Evolutionary conservation across 495 filamentous ascomycete genomes (phyloP).

Genomic region (Annulohypoxylon stygium): DNA sequence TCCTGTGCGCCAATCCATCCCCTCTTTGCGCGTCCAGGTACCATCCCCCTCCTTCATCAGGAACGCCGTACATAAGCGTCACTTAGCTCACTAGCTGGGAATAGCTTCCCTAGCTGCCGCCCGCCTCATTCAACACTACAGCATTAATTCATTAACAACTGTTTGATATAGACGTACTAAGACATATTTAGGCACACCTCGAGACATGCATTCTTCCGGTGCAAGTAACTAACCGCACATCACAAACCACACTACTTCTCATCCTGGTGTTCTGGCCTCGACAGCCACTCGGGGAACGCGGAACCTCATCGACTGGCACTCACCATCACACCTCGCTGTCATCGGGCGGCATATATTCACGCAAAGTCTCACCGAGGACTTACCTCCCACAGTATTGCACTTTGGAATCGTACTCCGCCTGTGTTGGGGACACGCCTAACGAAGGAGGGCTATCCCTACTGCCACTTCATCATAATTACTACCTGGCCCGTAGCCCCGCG

Average conservation of each 20-base stretch:
- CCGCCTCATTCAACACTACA: slow-evolving; percentile 30
- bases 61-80: slow-evolving; percentile 34
- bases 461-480: slow-evolving; percentile 42
- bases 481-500: slow-evolving; percentile 25
- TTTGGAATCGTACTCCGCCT: not conserved
- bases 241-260: slow-evolving; percentile 30
- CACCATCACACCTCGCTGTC: slow-evolving; percentile 44
- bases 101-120: slow-evolving; percentile 41
- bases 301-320: slow-evolving; percentile 37
- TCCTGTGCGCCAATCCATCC: slow-evolving; percentile 28
- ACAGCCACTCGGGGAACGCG: slow-evolving; percentile 50
- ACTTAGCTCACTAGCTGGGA: slow-evolving; percentile 28
- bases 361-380: slow-evolving; percentile 44
- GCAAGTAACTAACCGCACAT: slow-evolving; percentile 35
- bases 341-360: slow-evolving; percentile 36
- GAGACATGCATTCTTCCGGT: slow-evolving; percentile 24
- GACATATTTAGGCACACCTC: slow-evolving; percentile 24
- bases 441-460: slow-evolving; percentile 31
- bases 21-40: slow-evolving; percentile 20
- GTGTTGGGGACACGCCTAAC: slow-evolving; percentile 21
- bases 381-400: slow-evolving; percentile 33
- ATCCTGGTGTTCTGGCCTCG: slow-evolving; percentile 36
- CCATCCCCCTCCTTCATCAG: slow-evolving; percentile 22
- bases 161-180: slow-evolving; percentile 34
- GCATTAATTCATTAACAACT: slow-evolving; percentile 23